A percentile compares a stretch with the other conserved stretches of the same genome.
Evolutionary conservation across 495 filamentous ascomycete species (phyloP).

Genomic region (Hypoxylon lienhwacheense): DNA sequence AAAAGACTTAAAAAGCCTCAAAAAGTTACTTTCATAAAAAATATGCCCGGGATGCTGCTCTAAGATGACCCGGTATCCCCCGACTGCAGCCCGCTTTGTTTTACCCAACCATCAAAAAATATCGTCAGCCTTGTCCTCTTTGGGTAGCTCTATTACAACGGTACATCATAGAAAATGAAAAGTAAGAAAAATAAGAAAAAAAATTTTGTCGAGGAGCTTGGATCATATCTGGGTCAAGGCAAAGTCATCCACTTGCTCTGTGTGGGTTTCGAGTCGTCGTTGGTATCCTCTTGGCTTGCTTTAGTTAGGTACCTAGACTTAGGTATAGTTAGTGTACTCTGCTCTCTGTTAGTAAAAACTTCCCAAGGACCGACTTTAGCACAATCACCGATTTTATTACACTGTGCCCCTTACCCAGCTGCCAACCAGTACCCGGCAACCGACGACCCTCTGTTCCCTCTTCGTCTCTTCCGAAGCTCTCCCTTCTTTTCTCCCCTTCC

Average conservation of each 20-base stretch:
- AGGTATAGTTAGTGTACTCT: not conserved
- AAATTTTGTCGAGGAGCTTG: slow-evolving; percentile 25
- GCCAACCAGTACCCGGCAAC: slow-evolving; percentile 20
- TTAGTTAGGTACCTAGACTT: not conserved
- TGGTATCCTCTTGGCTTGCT: slow-evolving; percentile 1
- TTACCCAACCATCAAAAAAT: slow-evolving; percentile 22
- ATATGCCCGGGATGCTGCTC: slow-evolving; percentile 27
- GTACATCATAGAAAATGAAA: no score
- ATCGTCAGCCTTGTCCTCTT: slow-evolving; percentile 39
- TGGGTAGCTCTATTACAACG: slow-evolving; percentile 36
- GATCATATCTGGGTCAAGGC: slow-evolving; percentile 11
- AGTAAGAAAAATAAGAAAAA: slow-evolving; percentile 12
- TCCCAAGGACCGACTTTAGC: slow-evolving; percentile 21
- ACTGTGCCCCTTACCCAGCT: slow-evolving; percentile 15
- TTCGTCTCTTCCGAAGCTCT: slow-evolving; percentile 37
- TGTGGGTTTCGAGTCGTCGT: slow-evolving; percentile 24
- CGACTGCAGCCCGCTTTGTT: slow-evolving; percentile 12
- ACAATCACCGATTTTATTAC: slow-evolving; percentile 5
- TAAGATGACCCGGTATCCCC: slow-evolving; percentile 33
- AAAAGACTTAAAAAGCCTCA: slow-evolving; percentile 24
- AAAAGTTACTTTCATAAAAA: slow-evolving; percentile 7
- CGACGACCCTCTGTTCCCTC: slow-evolving; percentile 31
- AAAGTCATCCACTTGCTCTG: slow-evolving; percentile 19
- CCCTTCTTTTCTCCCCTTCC: slow-evolving; percentile 44
- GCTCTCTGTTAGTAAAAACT: slow-evolving; percentile 14